Base-by-base conservation (phyloP, 2,329 filamentous ascomycete species). In the Epichloe hybrida region DNA sequence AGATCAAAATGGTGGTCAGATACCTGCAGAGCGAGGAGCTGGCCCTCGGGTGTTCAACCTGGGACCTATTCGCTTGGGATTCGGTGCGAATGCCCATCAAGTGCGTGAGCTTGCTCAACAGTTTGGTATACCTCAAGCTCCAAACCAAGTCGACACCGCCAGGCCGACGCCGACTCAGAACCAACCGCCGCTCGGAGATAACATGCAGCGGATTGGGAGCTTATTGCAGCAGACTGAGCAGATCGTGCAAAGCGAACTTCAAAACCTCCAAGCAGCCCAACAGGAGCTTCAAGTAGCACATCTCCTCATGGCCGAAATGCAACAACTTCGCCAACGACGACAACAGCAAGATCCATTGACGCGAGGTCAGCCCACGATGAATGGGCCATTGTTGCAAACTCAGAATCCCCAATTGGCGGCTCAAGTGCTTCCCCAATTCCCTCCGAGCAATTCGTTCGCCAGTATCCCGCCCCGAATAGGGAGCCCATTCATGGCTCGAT, bases 31-130 rank as follows among this genome's bases (percentile, higher is more conserved):
- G 36, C 54, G 56, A 34, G 57, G 57, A 12, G 64, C 62, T 12
- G 72, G 76, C 48, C 75, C 81, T 54, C 73, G 81, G 41, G 73
- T 87, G 50, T 82, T 84, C 58, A 84, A 87, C 57, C 68, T 93
- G 45, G 87, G 87, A 0, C 87, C 87, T 2, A 70, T 93, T 35
- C 74, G 86, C 31, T 70, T 93, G 21, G 86, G 84, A 0, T 86
- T 91, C 58, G 86, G 83, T n/a, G 82, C 86, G 71, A 84, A 66
- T 64, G 83, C 66, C 65, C 70, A 75, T 20, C 79, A 87, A 52
- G 74, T 87, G 36, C 76, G 80, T 50, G 82, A 87, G 55, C 70
- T 88, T 56, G 81, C 79, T 5, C 79, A 83, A 53, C 79, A 79
- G 53, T 72, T 86, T 57, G 79, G 78, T 27, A 59, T 72, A 20